These are phyloP conservation scores for Candida sojae DNA, from an alignment of 1,139 yeast genomes.

Conservation along the genomic window DNA sequence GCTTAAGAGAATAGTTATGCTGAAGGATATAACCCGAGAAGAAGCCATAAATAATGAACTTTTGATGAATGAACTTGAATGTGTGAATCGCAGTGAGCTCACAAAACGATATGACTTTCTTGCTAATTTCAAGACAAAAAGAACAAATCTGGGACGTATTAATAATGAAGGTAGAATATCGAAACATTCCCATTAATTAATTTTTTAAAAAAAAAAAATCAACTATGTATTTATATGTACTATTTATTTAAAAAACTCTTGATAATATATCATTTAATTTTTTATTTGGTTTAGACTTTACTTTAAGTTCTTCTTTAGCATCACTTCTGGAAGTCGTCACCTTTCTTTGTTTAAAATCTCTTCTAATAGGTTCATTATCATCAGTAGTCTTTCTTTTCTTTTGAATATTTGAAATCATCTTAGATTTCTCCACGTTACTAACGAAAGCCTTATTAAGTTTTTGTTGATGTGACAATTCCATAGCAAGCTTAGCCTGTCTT, in stretches of 20 bases:
- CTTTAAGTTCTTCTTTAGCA: conserved; percentile 53
- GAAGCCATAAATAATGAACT: conserved; percentile 27
- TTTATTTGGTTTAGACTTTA: conserved; percentile 40
- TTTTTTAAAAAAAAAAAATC: not conserved
- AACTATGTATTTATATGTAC: conserved; percentile 1
- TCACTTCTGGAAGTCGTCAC: conserved; percentile 67
- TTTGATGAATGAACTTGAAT: conserved; percentile 21
- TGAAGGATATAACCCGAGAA: conserved; percentile 17
- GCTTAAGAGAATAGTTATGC: conserved; percentile 22
- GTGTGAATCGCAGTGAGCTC: conserved; percentile 21
- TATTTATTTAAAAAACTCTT: conserved; percentile 24
- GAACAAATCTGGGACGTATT: not conserved
- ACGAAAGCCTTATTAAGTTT: conserved; percentile 83
- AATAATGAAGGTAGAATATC: not conserved
- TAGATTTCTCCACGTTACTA: conserved; percentile 81
- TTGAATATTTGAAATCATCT: conserved; percentile 72
- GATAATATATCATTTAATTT: conserved; percentile 50
- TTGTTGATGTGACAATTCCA: conserved; percentile 88
- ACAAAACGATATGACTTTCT: conserved; percentile 26
- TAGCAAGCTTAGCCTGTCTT: conserved; percentile 81
- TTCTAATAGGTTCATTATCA: conserved; percentile 38
- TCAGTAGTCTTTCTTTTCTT: conserved; percentile 45
- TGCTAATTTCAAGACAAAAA: conserved; percentile 12
- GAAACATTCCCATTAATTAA: not conserved
- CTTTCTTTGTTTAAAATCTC: conserved; percentile 63